Percentiles rank a stretch among this genome's conserved stretches.
These are phyloP conservation scores for Colletotrichum scovillei DNA, from an alignment of 2,329 filamentous ascomycete genomes.

Conservation along the genomic window DNA sequence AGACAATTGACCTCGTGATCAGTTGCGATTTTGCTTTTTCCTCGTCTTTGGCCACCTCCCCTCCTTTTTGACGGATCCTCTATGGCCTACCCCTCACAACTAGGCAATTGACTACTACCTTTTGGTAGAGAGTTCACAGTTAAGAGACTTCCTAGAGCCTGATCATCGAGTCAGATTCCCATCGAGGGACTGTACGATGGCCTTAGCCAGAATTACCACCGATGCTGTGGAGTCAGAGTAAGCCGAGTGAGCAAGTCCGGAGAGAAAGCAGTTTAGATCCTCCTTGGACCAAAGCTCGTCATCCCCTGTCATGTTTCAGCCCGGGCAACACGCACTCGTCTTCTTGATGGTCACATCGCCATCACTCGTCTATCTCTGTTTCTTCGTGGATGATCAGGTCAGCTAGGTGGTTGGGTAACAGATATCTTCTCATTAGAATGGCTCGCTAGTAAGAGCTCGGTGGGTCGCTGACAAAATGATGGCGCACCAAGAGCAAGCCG, in stretches of 20 bases:
- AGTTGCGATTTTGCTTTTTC: slow-evolving; percentile 19
- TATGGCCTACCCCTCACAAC: not conserved
- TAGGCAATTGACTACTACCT: not conserved
- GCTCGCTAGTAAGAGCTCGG: slow-evolving; percentile 6
- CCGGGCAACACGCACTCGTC: slow-evolving; percentile 2
- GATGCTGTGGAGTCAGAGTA: not conserved
- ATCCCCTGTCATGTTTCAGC: slow-evolving; percentile 27
- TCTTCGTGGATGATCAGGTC: not conserved
- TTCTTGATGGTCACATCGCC: not conserved
- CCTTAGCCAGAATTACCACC: slow-evolving; percentile 5
- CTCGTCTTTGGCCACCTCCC: not conserved
- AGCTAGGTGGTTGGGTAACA: not conserved
- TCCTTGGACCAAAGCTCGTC: not conserved
- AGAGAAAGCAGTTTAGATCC: slow-evolving; percentile 7
- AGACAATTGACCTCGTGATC: slow-evolving; percentile 23
- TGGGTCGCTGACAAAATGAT: not conserved
- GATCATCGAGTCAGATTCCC: slow-evolving; percentile 16
- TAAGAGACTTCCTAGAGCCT: not conserved
- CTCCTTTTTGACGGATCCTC: not conserved
- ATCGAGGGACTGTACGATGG: not conserved
- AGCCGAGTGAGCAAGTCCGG: slow-evolving; percentile 11
- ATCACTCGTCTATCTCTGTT: not conserved
- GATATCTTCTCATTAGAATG: slow-evolving; percentile 8
- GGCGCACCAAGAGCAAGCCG: not conserved
- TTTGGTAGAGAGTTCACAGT: not conserved